Evolutionary conservation across 2,329 filamentous ascomycete genomes (phyloP).

Genomic region (Fusarium sambucinum): DNA sequence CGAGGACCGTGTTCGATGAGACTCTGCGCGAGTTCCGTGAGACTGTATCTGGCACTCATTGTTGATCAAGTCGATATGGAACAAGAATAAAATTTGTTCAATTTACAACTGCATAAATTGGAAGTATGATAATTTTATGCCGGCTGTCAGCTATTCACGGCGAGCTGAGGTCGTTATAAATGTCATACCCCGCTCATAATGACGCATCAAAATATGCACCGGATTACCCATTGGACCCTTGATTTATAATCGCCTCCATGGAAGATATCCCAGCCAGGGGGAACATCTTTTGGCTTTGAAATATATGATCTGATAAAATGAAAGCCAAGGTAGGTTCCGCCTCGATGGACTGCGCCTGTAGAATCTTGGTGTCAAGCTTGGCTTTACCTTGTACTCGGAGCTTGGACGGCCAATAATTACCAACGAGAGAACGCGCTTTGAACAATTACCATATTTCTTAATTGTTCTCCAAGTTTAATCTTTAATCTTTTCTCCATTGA

Average conservation of each 20-base stretch:
- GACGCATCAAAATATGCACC: conserved; percentile 18
- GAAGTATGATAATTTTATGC: neutral
- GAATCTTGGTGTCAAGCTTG: neutral
- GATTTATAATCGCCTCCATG: conserved; percentile 38
- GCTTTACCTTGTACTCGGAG: neutral
- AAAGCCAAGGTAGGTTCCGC: neutral
- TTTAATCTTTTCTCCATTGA: neutral
- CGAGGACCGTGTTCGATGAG: conserved; percentile 38
- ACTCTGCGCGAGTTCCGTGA: conserved; percentile 20
- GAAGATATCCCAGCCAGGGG: neutral
- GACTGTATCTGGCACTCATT: neutral
- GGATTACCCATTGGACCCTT: neutral
- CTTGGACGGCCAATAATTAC: neutral
- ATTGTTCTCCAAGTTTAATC: neutral
- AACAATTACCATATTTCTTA: neutral
- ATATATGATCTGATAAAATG: neutral
- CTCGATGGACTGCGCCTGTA: neutral
- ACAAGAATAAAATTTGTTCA: neutral
- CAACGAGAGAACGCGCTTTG: neutral
- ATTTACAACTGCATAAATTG: neutral
- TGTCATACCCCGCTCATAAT: conserved; percentile 41
- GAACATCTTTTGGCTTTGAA: neutral
- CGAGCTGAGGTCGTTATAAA: neutral
- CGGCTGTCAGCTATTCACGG: neutral
- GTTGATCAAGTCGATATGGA: neutral